phyloP scores from a whole-genome alignment of 2,329 filamentous ascomycete genomes.

The Arthrobotrys sphaeroides region DNA sequence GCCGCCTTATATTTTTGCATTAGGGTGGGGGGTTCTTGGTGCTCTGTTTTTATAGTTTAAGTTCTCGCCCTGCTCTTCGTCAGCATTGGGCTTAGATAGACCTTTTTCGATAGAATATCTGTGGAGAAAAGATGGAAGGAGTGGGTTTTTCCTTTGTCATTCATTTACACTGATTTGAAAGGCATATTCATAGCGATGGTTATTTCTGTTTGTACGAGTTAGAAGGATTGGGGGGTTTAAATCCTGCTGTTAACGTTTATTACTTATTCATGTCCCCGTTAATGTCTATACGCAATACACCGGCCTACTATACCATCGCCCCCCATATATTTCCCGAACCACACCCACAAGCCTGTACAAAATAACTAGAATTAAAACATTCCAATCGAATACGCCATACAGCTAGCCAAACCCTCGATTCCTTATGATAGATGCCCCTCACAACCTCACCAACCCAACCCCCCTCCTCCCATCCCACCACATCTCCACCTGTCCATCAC shows the following conservation, averaged over 20 bases:
- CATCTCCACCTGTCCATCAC: conserved; percentile 13
- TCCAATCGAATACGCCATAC: background rate
- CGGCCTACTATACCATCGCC: background rate
- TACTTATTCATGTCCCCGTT: background rate
- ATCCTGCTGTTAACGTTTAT: background rate
- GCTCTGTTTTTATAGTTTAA: conserved; percentile 39
- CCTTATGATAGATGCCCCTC: background rate
- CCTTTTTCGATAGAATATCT: no score
- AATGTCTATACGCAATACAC: conserved; percentile 1
- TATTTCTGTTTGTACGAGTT: background rate
- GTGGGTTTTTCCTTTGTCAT: background rate
- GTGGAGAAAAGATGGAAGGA: background rate
- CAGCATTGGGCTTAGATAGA: no score
- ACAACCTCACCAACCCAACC: conserved; percentile 23
- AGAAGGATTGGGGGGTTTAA: background rate
- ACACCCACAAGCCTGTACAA: background rate
- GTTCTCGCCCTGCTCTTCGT: background rate
- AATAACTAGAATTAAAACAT: no score
- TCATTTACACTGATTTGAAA: background rate
- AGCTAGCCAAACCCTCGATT: background rate
- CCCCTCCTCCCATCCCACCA: conserved; percentile 29
- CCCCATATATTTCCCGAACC: no score
- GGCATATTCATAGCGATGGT: background rate
- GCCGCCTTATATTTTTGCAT: conserved; percentile 29
- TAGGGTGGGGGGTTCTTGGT: conserved; percentile 42